Conservation (phyloP, 805 yeast species). For the Candida silvicultrix region DNA sequence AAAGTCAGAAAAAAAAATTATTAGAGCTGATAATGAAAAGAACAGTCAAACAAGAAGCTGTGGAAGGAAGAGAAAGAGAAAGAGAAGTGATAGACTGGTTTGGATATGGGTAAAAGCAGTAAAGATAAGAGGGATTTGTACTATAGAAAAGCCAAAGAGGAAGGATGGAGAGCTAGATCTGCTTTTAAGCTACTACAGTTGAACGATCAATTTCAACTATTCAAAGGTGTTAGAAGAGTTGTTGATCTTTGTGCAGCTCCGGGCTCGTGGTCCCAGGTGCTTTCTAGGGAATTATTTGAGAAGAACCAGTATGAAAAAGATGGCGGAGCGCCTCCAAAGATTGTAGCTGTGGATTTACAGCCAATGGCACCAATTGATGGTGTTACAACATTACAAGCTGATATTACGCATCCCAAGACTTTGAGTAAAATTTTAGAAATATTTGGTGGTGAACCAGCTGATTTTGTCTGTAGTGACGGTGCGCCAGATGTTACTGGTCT, state of each 20-base stretch:
- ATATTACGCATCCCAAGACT: constrained; percentile 94
- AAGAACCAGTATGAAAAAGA: constrained; percentile 26
- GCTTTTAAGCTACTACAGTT: constrained; percentile 91
- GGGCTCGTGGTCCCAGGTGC: constrained; percentile 97
- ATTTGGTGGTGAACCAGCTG: constrained; percentile 91
- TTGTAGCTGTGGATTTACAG: constrained; percentile 92
- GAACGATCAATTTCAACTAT: constrained; percentile 82
- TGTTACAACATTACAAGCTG: constrained; percentile 89
- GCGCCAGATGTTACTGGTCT: constrained; percentile 98
- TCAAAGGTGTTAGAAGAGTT: constrained; percentile 65
- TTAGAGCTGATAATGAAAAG: not conserved
- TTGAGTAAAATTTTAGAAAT: constrained; percentile 65
- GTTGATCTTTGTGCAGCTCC: constrained; percentile 99
- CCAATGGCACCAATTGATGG: constrained; percentile 97
- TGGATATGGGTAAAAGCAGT: constrained; percentile 83
- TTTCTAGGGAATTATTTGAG: constrained; percentile 60
- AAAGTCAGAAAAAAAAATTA: not conserved
- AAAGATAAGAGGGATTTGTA: constrained; percentile 92
- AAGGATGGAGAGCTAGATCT: constrained; percentile 96
- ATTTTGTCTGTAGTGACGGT: constrained; percentile 94
- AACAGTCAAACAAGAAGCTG: not conserved
- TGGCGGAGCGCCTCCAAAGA: constrained; percentile 43
- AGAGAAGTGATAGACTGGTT: too few species aligned
- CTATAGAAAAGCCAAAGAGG: constrained; percentile 92
- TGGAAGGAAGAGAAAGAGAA: not conserved